Evolutionary conservation across 2,329 filamentous ascomycete species (phyloP), one percentile per base, ranked within the genome.

Genomic region (Tolypocladium ovalisporum): DNA sequence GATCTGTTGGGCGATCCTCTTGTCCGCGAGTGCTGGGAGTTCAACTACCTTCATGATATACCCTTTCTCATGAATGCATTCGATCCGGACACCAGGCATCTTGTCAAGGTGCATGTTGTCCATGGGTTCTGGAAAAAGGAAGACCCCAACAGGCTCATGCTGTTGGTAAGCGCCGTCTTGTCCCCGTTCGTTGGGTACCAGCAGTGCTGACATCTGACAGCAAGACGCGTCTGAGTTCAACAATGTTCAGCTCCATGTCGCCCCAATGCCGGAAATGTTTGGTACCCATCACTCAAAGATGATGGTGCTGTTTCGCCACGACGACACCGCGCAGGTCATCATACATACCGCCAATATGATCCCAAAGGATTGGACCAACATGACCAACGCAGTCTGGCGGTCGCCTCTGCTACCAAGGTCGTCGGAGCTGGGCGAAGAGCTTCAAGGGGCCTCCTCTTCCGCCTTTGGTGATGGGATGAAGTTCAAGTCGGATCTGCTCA

Each of bases 311-410:
- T 77, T 96, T 60, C 81, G 88, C 6, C 85, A 88, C 68, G 90
- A 96, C 67, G 84, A 87, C 60, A 82, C 79, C 0, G 88, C 87
- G 0, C 88, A 95, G 71, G 75, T 96, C 7, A 73, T 95, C 57
- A 91, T 96, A 35, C 89, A 95, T 64, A 96, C 91, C 0, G 90
- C 91, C 22, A 96, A 96, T 64, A 90, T 96, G 87, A 93, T 96
- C n/a, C 67, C 79, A 4, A 84, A 86, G 57, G 91, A 96, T 69
- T 96, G 91, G 91, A 81, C 78, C 1, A 94, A 94, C 63, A 89
- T 96, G 88, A 88, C 86, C 1, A 90, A 96, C 68, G 90, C 84
- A 1, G 81, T 89, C 6, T 96, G 91, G 91, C 77, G 75, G 54
- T 93, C 89, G 0, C 89, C 89, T 0, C 67, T 82, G 1, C 80